These are phyloP conservation scores for Petunia axillaris DNA, from an alignment of 257 asterid genomes.

Conservation along the genomic window DNA sequence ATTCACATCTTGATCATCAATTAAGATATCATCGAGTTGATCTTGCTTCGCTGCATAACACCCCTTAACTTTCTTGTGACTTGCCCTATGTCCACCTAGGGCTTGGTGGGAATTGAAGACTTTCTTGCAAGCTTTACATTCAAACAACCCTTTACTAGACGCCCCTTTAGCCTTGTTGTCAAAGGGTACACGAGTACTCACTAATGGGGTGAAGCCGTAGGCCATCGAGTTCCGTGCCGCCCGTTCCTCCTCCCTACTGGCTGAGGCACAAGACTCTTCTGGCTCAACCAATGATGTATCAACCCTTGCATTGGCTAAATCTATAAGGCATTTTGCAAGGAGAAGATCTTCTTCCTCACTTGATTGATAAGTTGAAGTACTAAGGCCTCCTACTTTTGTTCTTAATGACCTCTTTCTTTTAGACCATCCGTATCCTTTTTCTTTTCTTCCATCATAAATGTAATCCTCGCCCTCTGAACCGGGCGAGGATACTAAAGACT, in stretches of 20 bases:
- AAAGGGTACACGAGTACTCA: conserved; percentile 4
- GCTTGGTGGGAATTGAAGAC: conserved; percentile 97
- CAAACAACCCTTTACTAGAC: conserved; percentile 65
- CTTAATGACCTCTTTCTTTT: conserved; percentile 80
- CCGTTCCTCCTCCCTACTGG: conserved; percentile 73
- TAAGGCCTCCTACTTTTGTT: conserved; percentile 58
- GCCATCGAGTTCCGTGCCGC: conserved; percentile 31
- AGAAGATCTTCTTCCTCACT: conserved; percentile 80
- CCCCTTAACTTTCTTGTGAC: conserved; percentile 94
- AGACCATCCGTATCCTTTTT: conserved; percentile 58
- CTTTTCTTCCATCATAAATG: conserved; percentile 32
- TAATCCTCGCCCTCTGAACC: conserved; percentile 56
- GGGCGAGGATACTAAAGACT: conserved; percentile 66
- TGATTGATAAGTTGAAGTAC: conserved; percentile 35
- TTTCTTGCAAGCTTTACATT: conserved; percentile 94
- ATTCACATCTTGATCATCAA: conserved; percentile 42
- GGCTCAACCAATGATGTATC: conserved; percentile 52
- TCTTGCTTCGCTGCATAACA: conserved; percentile 88
- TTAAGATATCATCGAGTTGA: conserved; percentile 37
- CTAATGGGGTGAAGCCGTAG: neutral
- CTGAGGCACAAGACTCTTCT: conserved; percentile 72
- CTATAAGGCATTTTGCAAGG: conserved; percentile 73
- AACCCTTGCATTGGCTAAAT: conserved; percentile 65
- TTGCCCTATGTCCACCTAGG: conserved; percentile 90
- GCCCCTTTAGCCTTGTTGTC: conserved; percentile 49